Percentiles rank a stretch among this genome's conserved stretches.
Evolutionary conservation across 805 yeast genomes (phyloP).

Genomic region (Dipodascus geniculatus): DNA sequence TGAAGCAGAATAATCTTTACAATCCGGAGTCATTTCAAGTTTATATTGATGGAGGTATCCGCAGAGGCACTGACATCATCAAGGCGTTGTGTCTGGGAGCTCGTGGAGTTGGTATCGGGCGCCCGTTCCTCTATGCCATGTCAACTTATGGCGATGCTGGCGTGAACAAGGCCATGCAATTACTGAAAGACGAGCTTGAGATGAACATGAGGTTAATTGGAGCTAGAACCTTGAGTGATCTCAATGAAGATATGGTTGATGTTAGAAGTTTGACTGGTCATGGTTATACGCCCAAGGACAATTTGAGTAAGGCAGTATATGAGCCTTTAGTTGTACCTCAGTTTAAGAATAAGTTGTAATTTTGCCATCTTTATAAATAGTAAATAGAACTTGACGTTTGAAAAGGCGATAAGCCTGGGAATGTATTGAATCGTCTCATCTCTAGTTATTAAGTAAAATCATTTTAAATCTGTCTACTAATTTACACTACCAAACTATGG

Average conservation of each 20-base stretch:
- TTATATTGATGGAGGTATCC: slow-evolving; percentile 65
- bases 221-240: slow-evolving; percentile 45
- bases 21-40: slow-evolving; percentile 42
- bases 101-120: slow-evolving; percentile 60
- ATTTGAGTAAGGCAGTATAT: slow-evolving; percentile 43
- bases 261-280: slow-evolving; percentile 31
- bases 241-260: slow-evolving; percentile 55
- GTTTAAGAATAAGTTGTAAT: neutral
- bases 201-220: slow-evolving; percentile 78
- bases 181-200: slow-evolving; percentile 57
- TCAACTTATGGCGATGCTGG: slow-evolving; percentile 74
- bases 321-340: slow-evolving; percentile 39
- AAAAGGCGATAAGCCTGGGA: too few relatives aligned
- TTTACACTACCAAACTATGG: too few relatives aligned
- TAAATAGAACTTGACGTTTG: too few relatives aligned
- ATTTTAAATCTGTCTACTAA: too few relatives aligned
- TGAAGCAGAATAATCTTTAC: slow-evolving; percentile 20
- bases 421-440: too few relatives aligned
- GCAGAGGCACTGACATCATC: slow-evolving; percentile 66
- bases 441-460: too few relatives aligned
- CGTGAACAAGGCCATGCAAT: slow-evolving; percentile 49
- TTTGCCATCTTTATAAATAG: neutral
- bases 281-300: slow-evolving; percentile 39
- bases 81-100: slow-evolving; percentile 74
- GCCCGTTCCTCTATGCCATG: slow-evolving; percentile 69